Evolutionary conservation across 1,284 basidiomycete genomes (phyloP).

Genomic region (Microbotryum intermedium): DNA sequence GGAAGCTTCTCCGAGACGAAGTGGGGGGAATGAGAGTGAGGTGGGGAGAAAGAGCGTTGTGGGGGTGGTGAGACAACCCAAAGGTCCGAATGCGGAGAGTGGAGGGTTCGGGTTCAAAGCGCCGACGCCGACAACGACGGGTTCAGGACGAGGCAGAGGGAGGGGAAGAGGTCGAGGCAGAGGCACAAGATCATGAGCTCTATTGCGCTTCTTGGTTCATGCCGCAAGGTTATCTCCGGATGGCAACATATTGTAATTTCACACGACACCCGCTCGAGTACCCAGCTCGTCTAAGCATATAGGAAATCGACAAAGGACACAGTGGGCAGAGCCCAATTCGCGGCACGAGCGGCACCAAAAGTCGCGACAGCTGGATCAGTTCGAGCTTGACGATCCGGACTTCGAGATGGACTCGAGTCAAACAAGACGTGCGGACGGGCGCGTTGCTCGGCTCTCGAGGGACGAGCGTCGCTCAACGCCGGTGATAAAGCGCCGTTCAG

Average conservation of each 20-base stretch:
- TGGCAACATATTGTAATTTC: neutral
- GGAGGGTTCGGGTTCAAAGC: conserved; percentile 1
- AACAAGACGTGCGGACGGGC: no score
- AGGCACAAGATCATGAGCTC: neutral
- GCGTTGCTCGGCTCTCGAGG: no score
- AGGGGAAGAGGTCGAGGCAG: neutral
- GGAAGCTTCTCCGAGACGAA: neutral
- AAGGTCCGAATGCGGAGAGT: neutral
- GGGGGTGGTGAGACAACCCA: neutral
- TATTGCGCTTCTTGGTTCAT: neutral
- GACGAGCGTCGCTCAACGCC: no score
- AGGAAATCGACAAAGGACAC: no score
- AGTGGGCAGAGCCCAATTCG: no score
- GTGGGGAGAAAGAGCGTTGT: no score
- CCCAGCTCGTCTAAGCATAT: neutral
- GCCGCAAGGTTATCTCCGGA: neutral
- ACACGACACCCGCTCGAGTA: neutral
- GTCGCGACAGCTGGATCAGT: no score
- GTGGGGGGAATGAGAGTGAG: neutral
- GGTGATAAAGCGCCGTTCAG: no score
- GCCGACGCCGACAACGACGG: neutral
- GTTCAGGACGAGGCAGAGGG: neutral
- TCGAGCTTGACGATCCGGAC: no score
- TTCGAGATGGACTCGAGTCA: no score
- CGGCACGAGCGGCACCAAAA: no score